These are phyloP conservation scores for Chytriomyces sp. DNA, from an alignment of 192 early-diverging fungal species.

Conservation along the genomic window DNA sequence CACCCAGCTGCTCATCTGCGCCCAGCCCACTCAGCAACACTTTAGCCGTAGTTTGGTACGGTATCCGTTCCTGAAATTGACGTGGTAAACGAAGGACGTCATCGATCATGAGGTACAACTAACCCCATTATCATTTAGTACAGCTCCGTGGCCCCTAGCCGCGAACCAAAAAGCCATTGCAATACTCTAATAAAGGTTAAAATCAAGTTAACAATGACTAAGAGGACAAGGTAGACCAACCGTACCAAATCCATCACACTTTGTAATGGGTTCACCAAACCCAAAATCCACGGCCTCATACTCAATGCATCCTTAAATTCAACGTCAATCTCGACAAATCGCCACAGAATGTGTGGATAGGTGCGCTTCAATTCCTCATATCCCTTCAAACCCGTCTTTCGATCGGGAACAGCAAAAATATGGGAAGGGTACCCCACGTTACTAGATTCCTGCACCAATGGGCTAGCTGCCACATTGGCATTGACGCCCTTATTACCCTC, in stretches of 20 bases:
- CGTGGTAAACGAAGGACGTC: neutral
- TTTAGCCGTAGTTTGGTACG: constrained; percentile 68
- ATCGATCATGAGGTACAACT: neutral
- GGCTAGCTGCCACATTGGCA: no score
- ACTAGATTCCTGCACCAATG: neutral
- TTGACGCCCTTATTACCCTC: neutral
- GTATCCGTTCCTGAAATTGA: constrained; percentile 29
- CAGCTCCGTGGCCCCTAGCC: constrained; percentile 68
- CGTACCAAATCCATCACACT: constrained; percentile 91
- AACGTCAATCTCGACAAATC: constrained; percentile 89
- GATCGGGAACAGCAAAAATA: constrained; percentile 77
- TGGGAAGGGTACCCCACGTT: neutral
- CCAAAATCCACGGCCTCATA: constrained; percentile 60
- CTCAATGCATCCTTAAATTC: constrained; percentile 69
- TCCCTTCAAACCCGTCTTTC: constrained; percentile 70
- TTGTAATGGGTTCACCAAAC: constrained; percentile 75
- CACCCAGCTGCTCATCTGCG: constrained; percentile 85
- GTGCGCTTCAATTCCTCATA: constrained; percentile 57
- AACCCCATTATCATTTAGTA: constrained; percentile 26
- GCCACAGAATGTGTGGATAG: constrained; percentile 76
- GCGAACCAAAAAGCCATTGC: constrained; percentile 98
- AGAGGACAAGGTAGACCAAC: neutral
- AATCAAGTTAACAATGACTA: constrained; percentile 12
- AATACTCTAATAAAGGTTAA: constrained; percentile 71
- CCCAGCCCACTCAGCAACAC: constrained; percentile 89